A percentile compares a stretch with the other conserved stretches of the same genome.
Evolutionary conservation across 2,329 filamentous ascomycete genomes (phyloP).

Genomic region (Microdochium trichocladiopsis): DNA sequence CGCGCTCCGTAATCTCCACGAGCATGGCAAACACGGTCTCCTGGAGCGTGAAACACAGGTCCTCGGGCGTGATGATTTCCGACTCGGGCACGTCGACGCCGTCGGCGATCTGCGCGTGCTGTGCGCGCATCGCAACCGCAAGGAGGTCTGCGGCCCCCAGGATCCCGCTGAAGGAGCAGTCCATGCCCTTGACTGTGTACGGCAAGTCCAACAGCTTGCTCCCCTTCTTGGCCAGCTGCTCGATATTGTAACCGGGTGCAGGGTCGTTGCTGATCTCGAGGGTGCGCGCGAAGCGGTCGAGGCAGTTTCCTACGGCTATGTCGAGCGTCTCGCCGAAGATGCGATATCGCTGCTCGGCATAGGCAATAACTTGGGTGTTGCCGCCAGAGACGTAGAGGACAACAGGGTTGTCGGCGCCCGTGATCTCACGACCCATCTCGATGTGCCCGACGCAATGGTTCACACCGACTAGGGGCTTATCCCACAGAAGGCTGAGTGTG

Average conservation of each 20-base stretch:
- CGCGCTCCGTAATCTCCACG: slow-evolving; percentile 95
- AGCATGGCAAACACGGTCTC: slow-evolving; percentile 96
- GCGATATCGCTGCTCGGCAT: slow-evolving; percentile 87
- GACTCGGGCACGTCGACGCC: slow-evolving; percentile 18
- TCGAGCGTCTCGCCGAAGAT: slow-evolving; percentile 98
- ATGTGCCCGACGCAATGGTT: slow-evolving; percentile 99
- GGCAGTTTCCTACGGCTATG: slow-evolving; percentile 94
- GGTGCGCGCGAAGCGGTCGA: slow-evolving; percentile 91
- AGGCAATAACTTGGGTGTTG: slow-evolving; percentile 97
- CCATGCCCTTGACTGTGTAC: slow-evolving; percentile 98
- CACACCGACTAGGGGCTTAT: slow-evolving; percentile 81
- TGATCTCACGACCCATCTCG: slow-evolving; percentile 95
- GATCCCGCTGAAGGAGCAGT: slow-evolving; percentile 92
- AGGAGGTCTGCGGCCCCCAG: slow-evolving; percentile 75
- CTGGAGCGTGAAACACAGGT: slow-evolving; percentile 90
- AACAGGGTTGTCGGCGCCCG: slow-evolving; percentile 82
- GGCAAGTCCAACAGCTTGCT: slow-evolving; percentile 75
- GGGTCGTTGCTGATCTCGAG: slow-evolving; percentile 91
- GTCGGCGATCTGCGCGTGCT: slow-evolving; percentile 16
- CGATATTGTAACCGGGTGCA: slow-evolving; percentile 95
- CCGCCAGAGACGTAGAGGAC: slow-evolving; percentile 94
- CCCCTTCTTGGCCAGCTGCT: slow-evolving; percentile 76
- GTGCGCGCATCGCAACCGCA: slow-evolving; percentile 56
- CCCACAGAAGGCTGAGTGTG: slow-evolving; percentile 77
- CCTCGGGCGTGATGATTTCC: slow-evolving; percentile 64